A percentile compares a stretch with the other conserved stretches of the same genome.
These are phyloP conservation scores for Letharia lupina DNA, from an alignment of 495 filamentous ascomycete genomes.

Conservation along the genomic window DNA sequence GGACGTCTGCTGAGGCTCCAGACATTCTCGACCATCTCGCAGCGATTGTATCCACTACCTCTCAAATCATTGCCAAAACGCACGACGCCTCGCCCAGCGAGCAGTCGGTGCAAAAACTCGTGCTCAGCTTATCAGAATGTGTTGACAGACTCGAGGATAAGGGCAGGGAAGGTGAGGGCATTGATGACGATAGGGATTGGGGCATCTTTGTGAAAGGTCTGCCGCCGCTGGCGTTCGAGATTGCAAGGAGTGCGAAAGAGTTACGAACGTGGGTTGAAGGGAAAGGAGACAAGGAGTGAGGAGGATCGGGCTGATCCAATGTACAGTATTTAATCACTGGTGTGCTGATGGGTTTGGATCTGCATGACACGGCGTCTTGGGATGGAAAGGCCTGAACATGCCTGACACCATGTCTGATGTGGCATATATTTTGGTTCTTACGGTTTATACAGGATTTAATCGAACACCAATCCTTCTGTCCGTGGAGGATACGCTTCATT, in stretches of 20 bases:
- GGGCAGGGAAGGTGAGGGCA: constrained; percentile 53
- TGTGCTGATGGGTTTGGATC: background rate
- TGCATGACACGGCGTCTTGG: background rate
- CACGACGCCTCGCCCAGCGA: constrained; percentile 23
- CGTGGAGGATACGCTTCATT: background rate
- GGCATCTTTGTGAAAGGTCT: constrained; percentile 61
- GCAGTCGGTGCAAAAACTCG: constrained; percentile 50
- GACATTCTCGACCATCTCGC: constrained; percentile 62
- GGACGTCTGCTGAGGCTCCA: constrained; percentile 55
- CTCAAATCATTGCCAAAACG: constrained; percentile 22
- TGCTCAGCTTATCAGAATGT: constrained; percentile 55
- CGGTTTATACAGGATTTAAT: background rate
- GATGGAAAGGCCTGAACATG: background rate
- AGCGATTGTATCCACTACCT: constrained; percentile 47
- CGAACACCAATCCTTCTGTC: background rate
- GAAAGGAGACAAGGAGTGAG: constrained; percentile 33
- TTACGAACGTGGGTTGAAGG: constrained; percentile 41
- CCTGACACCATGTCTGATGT: background rate
- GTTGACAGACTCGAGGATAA: constrained; percentile 56
- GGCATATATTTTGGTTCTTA: background rate
- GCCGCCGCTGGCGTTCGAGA: constrained; percentile 80
- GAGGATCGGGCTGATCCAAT: background rate
- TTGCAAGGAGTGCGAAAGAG: constrained; percentile 75
- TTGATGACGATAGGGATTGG: constrained; percentile 45
- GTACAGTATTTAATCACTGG: background rate